phyloP scores from a whole-genome alignment of 2,329 filamentous ascomycete genomes.

The Microdochium bolleyi region DNA sequence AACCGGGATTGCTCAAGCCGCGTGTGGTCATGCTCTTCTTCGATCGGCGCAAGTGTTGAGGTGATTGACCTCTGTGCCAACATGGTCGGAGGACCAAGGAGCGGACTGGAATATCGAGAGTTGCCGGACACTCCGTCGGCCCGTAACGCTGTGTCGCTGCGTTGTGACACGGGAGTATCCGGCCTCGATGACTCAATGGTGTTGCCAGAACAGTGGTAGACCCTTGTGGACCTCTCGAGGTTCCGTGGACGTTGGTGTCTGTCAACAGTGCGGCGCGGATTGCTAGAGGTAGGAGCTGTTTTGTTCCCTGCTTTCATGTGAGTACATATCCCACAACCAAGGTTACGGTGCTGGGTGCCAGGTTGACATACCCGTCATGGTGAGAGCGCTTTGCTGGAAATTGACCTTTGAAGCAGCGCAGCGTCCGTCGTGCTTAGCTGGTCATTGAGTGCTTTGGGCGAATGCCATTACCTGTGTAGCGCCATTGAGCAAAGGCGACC shows the following conservation, averaged over 20 bases:
- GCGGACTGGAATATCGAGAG: background rate
- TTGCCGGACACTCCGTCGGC: background rate
- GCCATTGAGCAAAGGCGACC: no score
- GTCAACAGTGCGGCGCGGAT: no score
- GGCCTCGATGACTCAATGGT: background rate
- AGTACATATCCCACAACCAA: background rate
- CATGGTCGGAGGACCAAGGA: no score
- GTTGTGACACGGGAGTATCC: background rate
- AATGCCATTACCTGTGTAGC: no score
- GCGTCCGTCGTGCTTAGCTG: background rate
- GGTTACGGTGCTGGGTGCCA: background rate
- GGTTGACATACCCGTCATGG: background rate
- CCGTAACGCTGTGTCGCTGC: background rate
- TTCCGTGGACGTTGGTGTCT: background rate
- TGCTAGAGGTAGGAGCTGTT: no score
- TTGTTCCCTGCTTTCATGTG: no score
- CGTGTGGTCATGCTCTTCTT: background rate
- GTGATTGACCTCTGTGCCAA: no score
- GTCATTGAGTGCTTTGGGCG: background rate
- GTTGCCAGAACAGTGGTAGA: background rate
- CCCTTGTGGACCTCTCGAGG: background rate
- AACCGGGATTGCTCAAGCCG: background rate
- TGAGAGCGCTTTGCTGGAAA: background rate
- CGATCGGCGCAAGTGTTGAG: no score
- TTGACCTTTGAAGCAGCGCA: background rate